A percentile compares a stretch with the other conserved stretches of the same genome.
Conservation (phyloP, 2,329 filamentous ascomycete species). For the Reticulascus tulasneorum region DNA sequence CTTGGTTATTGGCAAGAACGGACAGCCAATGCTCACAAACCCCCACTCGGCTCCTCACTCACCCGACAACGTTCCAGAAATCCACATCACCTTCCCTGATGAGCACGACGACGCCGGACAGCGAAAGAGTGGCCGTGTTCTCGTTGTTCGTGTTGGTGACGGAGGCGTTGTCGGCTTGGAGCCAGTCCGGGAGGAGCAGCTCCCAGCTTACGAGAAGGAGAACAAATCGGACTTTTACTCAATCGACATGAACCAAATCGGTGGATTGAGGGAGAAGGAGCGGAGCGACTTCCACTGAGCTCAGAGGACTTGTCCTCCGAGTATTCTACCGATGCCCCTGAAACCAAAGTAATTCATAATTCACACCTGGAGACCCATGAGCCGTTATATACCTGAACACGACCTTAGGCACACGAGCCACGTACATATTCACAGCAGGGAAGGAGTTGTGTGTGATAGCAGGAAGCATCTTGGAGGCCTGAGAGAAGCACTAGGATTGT, state of each 20-base stretch:
- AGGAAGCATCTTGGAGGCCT: too few relatives aligned
- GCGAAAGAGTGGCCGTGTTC: slow-evolving; percentile 78
- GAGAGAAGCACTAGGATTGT: too few relatives aligned
- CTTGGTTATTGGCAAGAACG: slow-evolving; percentile 75
- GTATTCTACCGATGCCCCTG: too few relatives aligned
- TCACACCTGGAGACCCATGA: too few relatives aligned
- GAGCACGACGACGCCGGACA: slow-evolving; percentile 85
- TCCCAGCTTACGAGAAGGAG: slow-evolving; percentile 87
- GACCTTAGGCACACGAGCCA: too few relatives aligned
- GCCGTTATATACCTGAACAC: too few relatives aligned
- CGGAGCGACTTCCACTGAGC: slow-evolving; percentile 29
- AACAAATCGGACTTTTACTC: slow-evolving; percentile 80
- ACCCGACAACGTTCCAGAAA: slow-evolving; percentile 84
- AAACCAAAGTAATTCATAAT: too few relatives aligned
- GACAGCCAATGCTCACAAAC: slow-evolving; percentile 69
- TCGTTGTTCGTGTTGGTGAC: slow-evolving; percentile 88
- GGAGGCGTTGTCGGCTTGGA: slow-evolving; percentile 81
- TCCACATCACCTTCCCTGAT: slow-evolving; percentile 96
- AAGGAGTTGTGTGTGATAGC: too few relatives aligned
- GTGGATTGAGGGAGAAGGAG: slow-evolving; percentile 89
- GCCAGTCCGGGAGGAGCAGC: slow-evolving; percentile 72
- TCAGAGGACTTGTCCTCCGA: too few relatives aligned
- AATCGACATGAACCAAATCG: slow-evolving; percentile 90
- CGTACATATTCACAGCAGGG: too few relatives aligned
- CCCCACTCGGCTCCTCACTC: slow-evolving; percentile 71